Evolutionary conservation across 2,329 filamentous ascomycete species (phyloP).

Genomic region (Gliomastix tumulicola): DNA sequence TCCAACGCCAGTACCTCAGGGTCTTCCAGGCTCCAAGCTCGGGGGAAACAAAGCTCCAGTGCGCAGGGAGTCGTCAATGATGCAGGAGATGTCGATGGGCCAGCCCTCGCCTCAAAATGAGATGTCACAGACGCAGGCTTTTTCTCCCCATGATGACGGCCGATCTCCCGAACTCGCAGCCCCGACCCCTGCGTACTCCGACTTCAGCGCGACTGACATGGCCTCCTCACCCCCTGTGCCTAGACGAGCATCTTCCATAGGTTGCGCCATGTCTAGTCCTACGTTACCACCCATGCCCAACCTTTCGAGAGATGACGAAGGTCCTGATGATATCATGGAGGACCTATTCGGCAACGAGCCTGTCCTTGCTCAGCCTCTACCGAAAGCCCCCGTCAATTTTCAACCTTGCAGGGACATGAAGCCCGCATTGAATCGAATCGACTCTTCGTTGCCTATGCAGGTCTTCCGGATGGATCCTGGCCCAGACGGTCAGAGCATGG

Average conservation of each 20-base stretch:
- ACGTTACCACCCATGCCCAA: constrained; percentile 57
- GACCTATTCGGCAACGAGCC: constrained; percentile 60
- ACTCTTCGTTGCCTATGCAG: constrained; percentile 28
- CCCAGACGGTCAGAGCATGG: constrained; percentile 23
- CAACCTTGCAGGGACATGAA: too few species aligned
- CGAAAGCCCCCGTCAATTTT: too few species aligned
- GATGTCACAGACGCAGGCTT: constrained; percentile 32
- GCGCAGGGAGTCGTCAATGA: constrained; percentile 54
- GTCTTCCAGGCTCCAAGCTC: constrained; percentile 8
- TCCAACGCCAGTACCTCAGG: constrained; percentile 66
- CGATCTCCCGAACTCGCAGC: constrained; percentile 44
- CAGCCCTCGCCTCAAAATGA: constrained; percentile 39
- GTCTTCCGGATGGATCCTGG: constrained; percentile 31
- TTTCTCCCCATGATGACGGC: too few species aligned
- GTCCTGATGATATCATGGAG: constrained; percentile 74
- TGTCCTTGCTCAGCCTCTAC: too few species aligned
- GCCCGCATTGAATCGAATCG: constrained; percentile 2
- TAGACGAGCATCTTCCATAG: constrained; percentile 46
- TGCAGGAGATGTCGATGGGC: constrained; percentile 39
- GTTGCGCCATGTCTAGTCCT: constrained; percentile 72
- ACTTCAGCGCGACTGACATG: constrained; percentile 71
- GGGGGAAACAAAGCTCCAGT: constrained; percentile 17
- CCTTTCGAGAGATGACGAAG: constrained; percentile 66
- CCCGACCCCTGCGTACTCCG: constrained; percentile 45
- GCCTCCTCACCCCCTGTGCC: constrained; percentile 86